Evolutionary conservation across 2,329 filamentous ascomycete genomes (phyloP), one percentile per base, ranked within the genome.

Genomic region (Huntiella savannae): DNA sequence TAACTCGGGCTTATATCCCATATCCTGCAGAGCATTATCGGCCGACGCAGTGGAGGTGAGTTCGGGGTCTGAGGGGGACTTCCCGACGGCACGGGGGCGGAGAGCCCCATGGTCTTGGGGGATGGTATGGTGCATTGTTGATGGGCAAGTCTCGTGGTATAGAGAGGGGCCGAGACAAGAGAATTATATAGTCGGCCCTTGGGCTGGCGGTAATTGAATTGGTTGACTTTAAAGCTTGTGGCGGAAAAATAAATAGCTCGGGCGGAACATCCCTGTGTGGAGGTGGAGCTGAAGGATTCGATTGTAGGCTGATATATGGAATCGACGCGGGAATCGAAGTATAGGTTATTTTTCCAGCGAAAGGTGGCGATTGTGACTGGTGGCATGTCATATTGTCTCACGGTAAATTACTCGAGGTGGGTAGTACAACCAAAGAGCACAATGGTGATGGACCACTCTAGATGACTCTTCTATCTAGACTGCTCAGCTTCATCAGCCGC

Each of bases 1-100:
- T 49, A 82, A 60, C 60, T 82, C 76, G 46, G 75, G 67, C 59
- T 72, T 74, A 65, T 82, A 81, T 50, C 77, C 77, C 54, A 81
- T 66, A 49, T 69, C 70, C 53, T 71, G 70, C 54, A 81, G 68
- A 46, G 78, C 57, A 58, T 77, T 66, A 58, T 81, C 75, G 54
- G 76, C 75, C 48, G 69, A 65, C 52, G 53, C 53, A 33, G 54
- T 40, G 38, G 55, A 52, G 39, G 53, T 10, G 44, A 51, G 49
- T 47, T 61, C 45, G 28, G 40, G 40, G 12, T 43, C 40, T 6
- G 34, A 28, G 1, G 22, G 12, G 10, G 44, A 40, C 13, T 50
- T 47, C 7, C 33, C 42, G 19, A 34, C 33, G 41, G 13, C 3
- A 11, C 33, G 19, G 33, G 33, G 36, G 10, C 11, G 10, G 16